Base-by-base conservation (phyloP, 2,329 filamentous ascomycete species). In the Leptographium wingfieldii region DNA sequence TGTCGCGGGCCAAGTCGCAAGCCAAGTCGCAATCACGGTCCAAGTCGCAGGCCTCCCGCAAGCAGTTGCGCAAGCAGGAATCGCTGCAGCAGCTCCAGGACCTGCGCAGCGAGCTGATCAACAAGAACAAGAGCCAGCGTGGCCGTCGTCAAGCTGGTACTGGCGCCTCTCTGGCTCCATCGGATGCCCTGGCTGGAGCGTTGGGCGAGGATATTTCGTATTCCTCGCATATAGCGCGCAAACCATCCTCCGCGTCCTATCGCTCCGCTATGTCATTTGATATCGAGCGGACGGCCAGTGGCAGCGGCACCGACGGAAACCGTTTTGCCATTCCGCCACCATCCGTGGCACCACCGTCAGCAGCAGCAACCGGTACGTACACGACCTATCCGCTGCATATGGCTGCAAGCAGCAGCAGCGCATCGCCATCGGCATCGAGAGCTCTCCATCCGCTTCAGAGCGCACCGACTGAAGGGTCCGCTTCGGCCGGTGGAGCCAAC, bases 61-160 rank as follows among this genome's bases (percentile, higher is more conserved):
- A 55, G 22, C 10, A 40, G 19, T 1, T 43, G 22, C 10, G 25
- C 31, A 29, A 55, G 9, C 57, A 33, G 49, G 10, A 25, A 9
- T 43, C 57, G 5, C 3, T 58, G 35, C 51, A 10, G 27, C 69
- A 72, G 55, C 69, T 72, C 31, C 64, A 66, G 59, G 43, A 14
- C 40, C 53, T 61, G 31, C 55, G 57, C 52, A 49, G 10, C 29
- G 51, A 63, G 12, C 31, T 63, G 10, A 58, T 65, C 51, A 59
- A 59, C 58, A 73, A 74, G 67, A 70, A 73, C 52, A 73, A 75
- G 57, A 79, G 77, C 65, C 76, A 75, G 61, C 73, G 75, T 31
- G 78, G 78, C 48, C 76, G 77, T 40, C 75, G 78, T 64, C 76
- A 73, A 67, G 75, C 77, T 10, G 78, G 78, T 59, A 77, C 80